Percentiles rank a stretch among this genome's conserved stretches.
phyloP scores from a whole-genome alignment of 495 filamentous ascomycete species.

The Evernia prunastri region DNA sequence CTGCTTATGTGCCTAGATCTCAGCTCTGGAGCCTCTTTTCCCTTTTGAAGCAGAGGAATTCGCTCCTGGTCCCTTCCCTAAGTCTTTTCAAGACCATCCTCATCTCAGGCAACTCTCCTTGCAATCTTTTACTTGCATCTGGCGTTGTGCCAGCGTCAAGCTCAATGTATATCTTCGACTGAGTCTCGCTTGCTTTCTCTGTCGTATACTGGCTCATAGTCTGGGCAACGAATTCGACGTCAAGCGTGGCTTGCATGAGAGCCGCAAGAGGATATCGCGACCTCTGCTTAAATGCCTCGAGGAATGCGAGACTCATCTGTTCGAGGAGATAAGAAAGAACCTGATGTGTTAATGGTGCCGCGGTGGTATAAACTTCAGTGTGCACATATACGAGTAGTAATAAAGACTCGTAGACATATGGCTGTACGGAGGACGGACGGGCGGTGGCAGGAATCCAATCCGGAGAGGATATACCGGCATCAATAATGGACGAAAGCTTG shows the following conservation, averaged over 20 bases:
- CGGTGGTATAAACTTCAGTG: slow-evolving; percentile 82
- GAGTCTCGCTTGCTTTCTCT: slow-evolving; percentile 67
- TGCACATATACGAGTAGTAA: slow-evolving; percentile 81
- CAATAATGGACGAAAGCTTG: slow-evolving; percentile 55
- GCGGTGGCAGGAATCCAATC: slow-evolving; percentile 60
- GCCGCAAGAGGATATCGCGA: slow-evolving; percentile 64
- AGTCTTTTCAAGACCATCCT: slow-evolving; percentile 73
- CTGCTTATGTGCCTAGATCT: neutral
- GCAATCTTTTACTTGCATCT: slow-evolving; percentile 67
- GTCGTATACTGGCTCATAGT: slow-evolving; percentile 82
- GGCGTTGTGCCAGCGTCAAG: slow-evolving; percentile 81
- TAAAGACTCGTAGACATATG: slow-evolving; percentile 83
- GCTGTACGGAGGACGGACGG: slow-evolving; percentile 67
- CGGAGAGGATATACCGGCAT: slow-evolving; percentile 59
- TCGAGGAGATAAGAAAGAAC: slow-evolving; percentile 78
- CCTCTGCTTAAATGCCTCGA: slow-evolving; percentile 63
- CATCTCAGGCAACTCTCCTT: slow-evolving; percentile 86
- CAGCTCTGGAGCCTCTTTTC: slow-evolving; percentile 17
- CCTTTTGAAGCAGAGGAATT: slow-evolving; percentile 77
- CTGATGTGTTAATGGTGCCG: slow-evolving; percentile 58
- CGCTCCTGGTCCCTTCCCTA: slow-evolving; percentile 71
- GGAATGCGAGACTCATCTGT: slow-evolving; percentile 61
- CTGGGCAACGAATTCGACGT: slow-evolving; percentile 94
- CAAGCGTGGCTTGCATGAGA: slow-evolving; percentile 93
- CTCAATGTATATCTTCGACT: slow-evolving; percentile 83